A percentile compares a stretch with the other conserved stretches of the same genome.
These are phyloP conservation scores for Fusarium denticulatum DNA, from an alignment of 2,329 filamentous ascomycete genomes.

Conservation along the genomic window DNA sequence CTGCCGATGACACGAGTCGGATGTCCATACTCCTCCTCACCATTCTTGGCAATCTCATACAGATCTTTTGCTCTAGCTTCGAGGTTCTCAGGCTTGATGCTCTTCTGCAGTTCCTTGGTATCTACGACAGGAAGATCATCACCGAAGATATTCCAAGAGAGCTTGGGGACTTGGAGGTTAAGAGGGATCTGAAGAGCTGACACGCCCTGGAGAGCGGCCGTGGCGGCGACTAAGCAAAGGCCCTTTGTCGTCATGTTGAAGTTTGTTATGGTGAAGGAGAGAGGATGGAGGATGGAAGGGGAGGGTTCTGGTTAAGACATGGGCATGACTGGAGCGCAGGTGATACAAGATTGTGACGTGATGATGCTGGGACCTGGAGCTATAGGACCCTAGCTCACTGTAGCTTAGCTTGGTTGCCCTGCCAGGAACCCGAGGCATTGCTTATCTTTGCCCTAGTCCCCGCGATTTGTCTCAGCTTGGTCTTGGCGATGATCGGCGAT, in stretches of 20 bases:
- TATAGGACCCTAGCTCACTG: constrained; percentile 1
- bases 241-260: constrained; percentile 39
- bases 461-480: constrained; percentile 4
- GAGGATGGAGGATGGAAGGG: constrained; percentile 1
- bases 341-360: constrained; percentile 37
- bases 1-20: constrained; percentile 78
- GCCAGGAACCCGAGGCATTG: constrained; percentile 36
- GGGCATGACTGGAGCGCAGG: not conserved
- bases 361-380: constrained; percentile 26
- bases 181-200: constrained; percentile 42
- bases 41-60: constrained; percentile 69
- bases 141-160: constrained; percentile 29
- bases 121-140: constrained; percentile 57
- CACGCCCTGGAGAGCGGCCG: constrained; percentile 43
- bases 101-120: constrained; percentile 64
- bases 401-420: constrained; percentile 31
- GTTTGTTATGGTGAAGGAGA: not conserved
- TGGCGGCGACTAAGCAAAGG: constrained; percentile 38
- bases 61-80: constrained; percentile 68
- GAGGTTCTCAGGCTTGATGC: constrained; percentile 66
- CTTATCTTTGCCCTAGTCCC: constrained; percentile 28
- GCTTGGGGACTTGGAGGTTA: constrained; percentile 27
- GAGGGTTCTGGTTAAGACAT: constrained; percentile 5
- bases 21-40: constrained; percentile 69
- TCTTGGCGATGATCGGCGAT: constrained; percentile 2